These are phyloP conservation scores for Torulaspora quercuum DNA, from an alignment of 805 yeast genomes.

Conservation along the genomic window DNA sequence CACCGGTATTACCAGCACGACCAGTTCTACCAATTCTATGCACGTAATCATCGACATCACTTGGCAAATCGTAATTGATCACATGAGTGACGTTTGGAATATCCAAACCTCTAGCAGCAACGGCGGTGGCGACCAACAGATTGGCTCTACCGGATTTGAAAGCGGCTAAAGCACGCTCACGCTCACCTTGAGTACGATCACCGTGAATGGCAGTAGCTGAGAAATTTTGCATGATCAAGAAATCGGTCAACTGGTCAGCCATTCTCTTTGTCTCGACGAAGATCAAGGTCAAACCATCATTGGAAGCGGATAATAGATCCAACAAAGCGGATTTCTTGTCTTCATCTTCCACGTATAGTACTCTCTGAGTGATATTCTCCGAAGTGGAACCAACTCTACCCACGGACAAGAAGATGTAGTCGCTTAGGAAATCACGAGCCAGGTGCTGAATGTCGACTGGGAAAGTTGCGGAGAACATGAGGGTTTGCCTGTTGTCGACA, in stretches of 20 bases:
- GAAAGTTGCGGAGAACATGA: constrained; percentile 99
- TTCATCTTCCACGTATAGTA: constrained; percentile 85
- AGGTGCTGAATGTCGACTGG: constrained; percentile 95
- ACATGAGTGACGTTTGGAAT: constrained; percentile 98
- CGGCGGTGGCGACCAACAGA: constrained; percentile 97
- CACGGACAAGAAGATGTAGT: constrained; percentile 91
- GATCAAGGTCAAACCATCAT: constrained; percentile 82
- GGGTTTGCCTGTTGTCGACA: constrained; percentile 86
- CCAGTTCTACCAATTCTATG: constrained; percentile 99
- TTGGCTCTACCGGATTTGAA: constrained; percentile 92
- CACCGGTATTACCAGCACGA: constrained; percentile 99
- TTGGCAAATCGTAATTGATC: constrained; percentile 93
- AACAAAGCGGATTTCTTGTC: constrained; percentile 89
- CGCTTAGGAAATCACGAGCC: constrained; percentile 95
- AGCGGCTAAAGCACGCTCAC: constrained; percentile 94
- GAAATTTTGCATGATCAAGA: constrained; percentile 80
- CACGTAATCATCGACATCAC: constrained; percentile 96
- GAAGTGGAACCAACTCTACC: constrained; percentile 99
- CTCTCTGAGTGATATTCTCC: constrained; percentile 94
- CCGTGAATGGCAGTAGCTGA: constrained; percentile 99
- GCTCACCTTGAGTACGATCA: constrained; percentile 96
- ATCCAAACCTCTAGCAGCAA: constrained; percentile 99
- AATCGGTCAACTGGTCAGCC: constrained; percentile 95
- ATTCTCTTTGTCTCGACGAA: constrained; percentile 98
- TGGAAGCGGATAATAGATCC: constrained; percentile 79